Evolutionary conservation across 179 eudicot genomes (phyloP).

Genomic region (Vitellaria paradoxa): DNA sequence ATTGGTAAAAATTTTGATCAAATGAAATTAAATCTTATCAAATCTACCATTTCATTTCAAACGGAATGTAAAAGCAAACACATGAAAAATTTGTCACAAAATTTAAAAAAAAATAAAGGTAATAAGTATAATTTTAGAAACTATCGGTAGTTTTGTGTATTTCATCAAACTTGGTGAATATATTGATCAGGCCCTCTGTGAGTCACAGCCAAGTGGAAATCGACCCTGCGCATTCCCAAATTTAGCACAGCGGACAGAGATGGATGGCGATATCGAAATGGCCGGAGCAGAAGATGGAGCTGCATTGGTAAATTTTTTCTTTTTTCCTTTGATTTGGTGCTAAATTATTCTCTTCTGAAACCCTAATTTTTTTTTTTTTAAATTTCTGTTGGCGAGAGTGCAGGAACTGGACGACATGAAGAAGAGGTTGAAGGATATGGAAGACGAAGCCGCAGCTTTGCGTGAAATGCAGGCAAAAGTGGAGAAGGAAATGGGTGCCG

Average conservation of each 20-base stretch:
- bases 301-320: slow-evolving; percentile 13
- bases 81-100: too few species aligned
- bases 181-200: too few species aligned
- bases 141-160: too few species aligned
- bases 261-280: slow-evolving; percentile 44
- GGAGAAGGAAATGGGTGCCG: slow-evolving; percentile 54
- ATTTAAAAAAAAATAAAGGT: too few species aligned
- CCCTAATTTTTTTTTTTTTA: slow-evolving; percentile 18
- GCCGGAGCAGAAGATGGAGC: slow-evolving; percentile 28
- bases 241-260: slow-evolving; percentile 5
- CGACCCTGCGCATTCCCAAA: too few species aligned
- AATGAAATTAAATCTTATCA: too few species aligned
- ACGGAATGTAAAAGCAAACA: too few species aligned
- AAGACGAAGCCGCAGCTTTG: slow-evolving; percentile 54
- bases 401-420: slow-evolving; percentile 52
- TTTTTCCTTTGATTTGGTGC: background rate
- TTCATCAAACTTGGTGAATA: too few species aligned
- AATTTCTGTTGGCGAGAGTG: background rate
- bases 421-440: slow-evolving; percentile 58
- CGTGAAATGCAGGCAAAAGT: slow-evolving; percentile 63
- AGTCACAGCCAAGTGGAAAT: too few species aligned
- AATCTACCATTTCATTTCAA: too few species aligned
- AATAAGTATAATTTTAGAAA: too few species aligned
- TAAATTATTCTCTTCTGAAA: background rate
- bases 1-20: too few species aligned